Evolutionary conservation across 2,329 filamentous ascomycete species (phyloP).

Genomic region (Akanthomyces dipterigenus): DNA sequence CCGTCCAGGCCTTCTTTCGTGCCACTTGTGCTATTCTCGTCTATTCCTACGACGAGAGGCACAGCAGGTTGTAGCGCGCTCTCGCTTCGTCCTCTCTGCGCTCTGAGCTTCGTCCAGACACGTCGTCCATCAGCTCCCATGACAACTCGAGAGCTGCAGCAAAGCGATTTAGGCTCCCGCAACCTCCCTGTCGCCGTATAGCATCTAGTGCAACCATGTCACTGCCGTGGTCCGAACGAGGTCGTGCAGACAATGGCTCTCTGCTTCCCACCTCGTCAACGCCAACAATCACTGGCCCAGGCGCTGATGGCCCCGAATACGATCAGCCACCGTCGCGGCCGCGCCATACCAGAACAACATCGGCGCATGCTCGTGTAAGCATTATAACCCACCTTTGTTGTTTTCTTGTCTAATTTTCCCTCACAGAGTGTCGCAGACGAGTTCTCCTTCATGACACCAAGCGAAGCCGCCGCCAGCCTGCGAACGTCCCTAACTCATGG

Average conservation of each 20-base stretch:
- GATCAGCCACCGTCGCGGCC: slow-evolving; percentile 22
- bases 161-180: slow-evolving; percentile 9
- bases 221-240: slow-evolving; percentile 30
- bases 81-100: background rate
- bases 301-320: slow-evolving; percentile 19
- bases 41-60: background rate
- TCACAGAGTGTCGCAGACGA: slow-evolving; percentile 49
- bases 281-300: slow-evolving; percentile 26
- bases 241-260: slow-evolving; percentile 24
- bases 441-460: slow-evolving; percentile 61
- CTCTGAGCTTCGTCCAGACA: background rate
- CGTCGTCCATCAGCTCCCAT: slow-evolving; percentile 12
- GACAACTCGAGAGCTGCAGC: slow-evolving; percentile 3
- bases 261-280: slow-evolving; percentile 29
- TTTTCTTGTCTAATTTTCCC: background rate
- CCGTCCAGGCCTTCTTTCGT: background rate
- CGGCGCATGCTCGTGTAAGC: slow-evolving; percentile 49
- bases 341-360: slow-evolving; percentile 42
- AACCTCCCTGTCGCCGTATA: background rate
- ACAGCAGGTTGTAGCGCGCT: background rate
- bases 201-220: slow-evolving; percentile 26
- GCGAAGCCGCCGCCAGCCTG: slow-evolving; percentile 70
- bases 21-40: background rate
- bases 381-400: background rate
- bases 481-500: slow-evolving; percentile 79